These are phyloP conservation scores for Eutypella sp. DNA, from an alignment of 2,329 filamentous ascomycete genomes.

Conservation along the genomic window DNA sequence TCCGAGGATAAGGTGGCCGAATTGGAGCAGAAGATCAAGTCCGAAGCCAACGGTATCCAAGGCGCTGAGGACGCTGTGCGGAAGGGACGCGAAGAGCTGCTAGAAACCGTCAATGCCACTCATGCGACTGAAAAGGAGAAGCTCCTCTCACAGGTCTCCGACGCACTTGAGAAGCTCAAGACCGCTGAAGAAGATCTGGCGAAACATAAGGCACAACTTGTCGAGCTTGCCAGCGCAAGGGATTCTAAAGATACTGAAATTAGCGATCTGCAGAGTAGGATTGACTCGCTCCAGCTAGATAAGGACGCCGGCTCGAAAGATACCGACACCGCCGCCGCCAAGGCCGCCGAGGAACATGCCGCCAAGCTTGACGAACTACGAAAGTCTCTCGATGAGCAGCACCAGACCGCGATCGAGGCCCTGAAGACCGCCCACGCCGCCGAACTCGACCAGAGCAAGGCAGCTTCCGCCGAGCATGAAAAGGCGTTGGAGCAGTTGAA, in stretches of 20 bases:
- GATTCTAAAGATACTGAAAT: constrained; percentile 45
- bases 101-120: constrained; percentile 45
- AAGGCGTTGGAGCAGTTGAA: constrained; percentile 46
- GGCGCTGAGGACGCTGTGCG: constrained; percentile 36
- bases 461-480: constrained; percentile 42
- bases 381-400: constrained; percentile 44
- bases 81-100: constrained; percentile 39
- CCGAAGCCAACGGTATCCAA: constrained; percentile 31
- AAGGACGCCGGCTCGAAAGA: constrained; percentile 34
- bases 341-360: constrained; percentile 43
- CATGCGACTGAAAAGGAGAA: constrained; percentile 44
- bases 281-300: constrained; percentile 42
- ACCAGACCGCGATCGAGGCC: constrained; percentile 42
- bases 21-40: constrained; percentile 46
- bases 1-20: constrained; percentile 52
- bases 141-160: constrained; percentile 42
- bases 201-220: constrained; percentile 43
- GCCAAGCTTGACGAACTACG: constrained; percentile 47
- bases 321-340: constrained; percentile 30
- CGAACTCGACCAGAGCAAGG: constrained; percentile 42
- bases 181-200: constrained; percentile 47
- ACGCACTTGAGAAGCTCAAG: constrained; percentile 46
- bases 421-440: constrained; percentile 50
- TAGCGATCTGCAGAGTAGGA: constrained; percentile 42
- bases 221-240: constrained; percentile 44